These are phyloP conservation scores for Arabidopsis lyrata DNA, from an alignment of 441 rosid species.

Conservation along the genomic window DNA sequence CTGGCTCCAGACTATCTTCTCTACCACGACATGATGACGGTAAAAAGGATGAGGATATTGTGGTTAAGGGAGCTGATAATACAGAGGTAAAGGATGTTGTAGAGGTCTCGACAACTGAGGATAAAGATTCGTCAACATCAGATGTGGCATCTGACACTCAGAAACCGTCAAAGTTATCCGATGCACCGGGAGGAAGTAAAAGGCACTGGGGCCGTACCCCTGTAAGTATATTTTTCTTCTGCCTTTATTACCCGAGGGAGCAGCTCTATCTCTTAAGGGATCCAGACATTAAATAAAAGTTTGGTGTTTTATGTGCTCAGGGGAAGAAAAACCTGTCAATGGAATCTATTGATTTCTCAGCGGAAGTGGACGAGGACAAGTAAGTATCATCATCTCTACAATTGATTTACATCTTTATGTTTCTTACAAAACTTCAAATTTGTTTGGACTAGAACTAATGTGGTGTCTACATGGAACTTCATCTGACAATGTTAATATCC, in stretches of 20 bases:
- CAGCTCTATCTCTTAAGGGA: slow-evolving; percentile 17
- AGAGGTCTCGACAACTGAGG: slow-evolving; percentile 44
- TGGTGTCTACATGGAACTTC: slow-evolving; percentile 8
- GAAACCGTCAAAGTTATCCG: slow-evolving; percentile 51
- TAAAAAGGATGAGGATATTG: slow-evolving; percentile 44
- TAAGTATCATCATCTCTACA: slow-evolving; percentile 58
- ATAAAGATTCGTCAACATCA: slow-evolving; percentile 38
- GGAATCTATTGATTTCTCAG: slow-evolving; percentile 71
- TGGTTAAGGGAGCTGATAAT: slow-evolving; percentile 44
- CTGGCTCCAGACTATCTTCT: slow-evolving; percentile 49
- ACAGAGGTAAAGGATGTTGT: slow-evolving; percentile 34
- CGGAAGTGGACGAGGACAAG: slow-evolving; percentile 73
- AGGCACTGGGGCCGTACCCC: slow-evolving; percentile 73
- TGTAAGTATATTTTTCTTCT: slow-evolving; percentile 62
- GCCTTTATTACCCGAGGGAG: slow-evolving; percentile 10
- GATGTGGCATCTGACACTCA: slow-evolving; percentile 42
- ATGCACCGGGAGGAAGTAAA: slow-evolving; percentile 48
- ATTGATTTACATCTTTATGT: slow-evolving; percentile 31
- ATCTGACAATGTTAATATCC: slow-evolving; percentile 40
- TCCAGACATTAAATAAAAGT: slow-evolving; percentile 3
- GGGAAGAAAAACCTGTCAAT: slow-evolving; percentile 82
- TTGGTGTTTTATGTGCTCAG: slow-evolving; percentile 55
- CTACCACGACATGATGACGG: slow-evolving; percentile 41
- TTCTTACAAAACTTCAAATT: slow-evolving; percentile 14
- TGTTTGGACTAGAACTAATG: slow-evolving; percentile 13